Evolutionary conservation across 1,284 basidiomycete species (phyloP), one percentile per base, ranked within the genome.

Genomic region (Puccinia hordei): DNA sequence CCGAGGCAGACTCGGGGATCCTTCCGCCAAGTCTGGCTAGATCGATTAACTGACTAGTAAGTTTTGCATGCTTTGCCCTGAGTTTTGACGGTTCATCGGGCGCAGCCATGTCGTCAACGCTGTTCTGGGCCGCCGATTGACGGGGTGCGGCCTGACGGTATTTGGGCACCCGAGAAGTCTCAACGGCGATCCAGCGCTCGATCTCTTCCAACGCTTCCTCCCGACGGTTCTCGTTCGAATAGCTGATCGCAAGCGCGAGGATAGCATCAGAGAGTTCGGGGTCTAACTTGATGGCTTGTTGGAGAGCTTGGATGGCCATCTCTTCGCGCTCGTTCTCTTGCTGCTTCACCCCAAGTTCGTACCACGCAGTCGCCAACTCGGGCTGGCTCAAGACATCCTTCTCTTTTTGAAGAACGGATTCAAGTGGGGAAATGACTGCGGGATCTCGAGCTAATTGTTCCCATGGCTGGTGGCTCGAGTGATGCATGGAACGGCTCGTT

Each of bases 281-380:
- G 82, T 97, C 92, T 27, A 98, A 89, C 83, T 92, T 90, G 66
- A 94, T 88, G 1, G 95, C 92, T 81, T 91, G 91, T 57, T 89
- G 88, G 33, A 99, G 89, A 0, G 96, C 97, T 68, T 91, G 89
- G 73, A 99, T 90, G 6, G 96, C 97, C 83, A 94, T 92, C 30
- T 90, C 89, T 86, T 99, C 96, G 30, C 95, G 91, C 86, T 99
- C 96, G 85, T 97, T 98, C 86, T 98, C 96, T 86, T 99, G 96
- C 85, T 99, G 97, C 87, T 94, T 96, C 66, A 99, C 91, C 35
- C 97, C 96, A 65, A 99, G 90, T 81, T 92, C 90, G 84, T 90
- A 95, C 96, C 96, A 99, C 9, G 91, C 91, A 51, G 87, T 84
- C 0, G 92, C 91, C 82, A 92, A 89, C 0, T 86, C 87, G 53